Conservation (phyloP, 169 alveolate species). For the Babesia bovis region DNA sequence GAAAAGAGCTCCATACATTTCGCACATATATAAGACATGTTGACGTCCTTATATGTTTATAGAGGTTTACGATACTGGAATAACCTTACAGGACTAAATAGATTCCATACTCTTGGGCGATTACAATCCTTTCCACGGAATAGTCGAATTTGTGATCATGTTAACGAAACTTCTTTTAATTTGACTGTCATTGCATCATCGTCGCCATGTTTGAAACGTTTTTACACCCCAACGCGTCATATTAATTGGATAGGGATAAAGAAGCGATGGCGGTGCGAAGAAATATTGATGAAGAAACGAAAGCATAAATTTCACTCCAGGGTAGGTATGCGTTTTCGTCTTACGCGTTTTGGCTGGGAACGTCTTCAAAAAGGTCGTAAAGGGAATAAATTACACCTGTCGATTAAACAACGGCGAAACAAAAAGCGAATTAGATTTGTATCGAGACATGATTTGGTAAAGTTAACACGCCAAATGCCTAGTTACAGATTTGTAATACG, state of each 20-base stretch:
- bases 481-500: conserved; percentile 70
- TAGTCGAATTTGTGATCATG: too few relatives aligned
- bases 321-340: conserved; percentile 74
- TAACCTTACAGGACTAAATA: too few relatives aligned
- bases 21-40: too few relatives aligned
- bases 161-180: too few relatives aligned
- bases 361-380: conserved; percentile 71
- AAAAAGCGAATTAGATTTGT: conserved; percentile 74
- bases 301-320: conserved; percentile 75
- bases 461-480: conserved; percentile 73
- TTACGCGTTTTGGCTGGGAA: conserved; percentile 80
- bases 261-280: conserved; percentile 66
- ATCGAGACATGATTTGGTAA: conserved; percentile 71
- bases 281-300: conserved; percentile 65
- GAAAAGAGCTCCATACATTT: too few relatives aligned
- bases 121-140: too few relatives aligned
- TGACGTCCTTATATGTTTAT: too few relatives aligned
- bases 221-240: conserved; percentile 43
- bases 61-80: too few relatives aligned
- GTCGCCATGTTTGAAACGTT: neutral
- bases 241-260: conserved; percentile 72
- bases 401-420: conserved; percentile 66
- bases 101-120: too few relatives aligned
- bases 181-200: too few relatives aligned
- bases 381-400: conserved; percentile 65